Conservation (phyloP, 208 protist species). For the Crithidia fasciculata region DNA sequence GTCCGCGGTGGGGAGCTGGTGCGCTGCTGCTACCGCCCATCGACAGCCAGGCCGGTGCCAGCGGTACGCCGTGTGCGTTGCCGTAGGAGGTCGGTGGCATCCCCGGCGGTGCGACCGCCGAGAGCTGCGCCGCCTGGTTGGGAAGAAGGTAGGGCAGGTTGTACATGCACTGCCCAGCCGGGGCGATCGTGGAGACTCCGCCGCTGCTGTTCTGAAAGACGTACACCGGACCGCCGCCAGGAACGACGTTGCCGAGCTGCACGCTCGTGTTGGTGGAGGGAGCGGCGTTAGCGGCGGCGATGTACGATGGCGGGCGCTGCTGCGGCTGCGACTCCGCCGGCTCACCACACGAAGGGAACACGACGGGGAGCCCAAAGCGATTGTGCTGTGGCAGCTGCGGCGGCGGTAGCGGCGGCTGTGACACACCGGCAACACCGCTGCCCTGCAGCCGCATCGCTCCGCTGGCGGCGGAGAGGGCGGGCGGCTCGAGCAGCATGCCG, state of each 20-base stretch:
- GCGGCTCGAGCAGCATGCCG: background rate
- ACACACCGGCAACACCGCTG: background rate
- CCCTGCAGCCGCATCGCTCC: background rate
- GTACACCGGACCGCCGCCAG: background rate
- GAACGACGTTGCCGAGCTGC: background rate
- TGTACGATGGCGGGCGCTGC: conserved; percentile 2
- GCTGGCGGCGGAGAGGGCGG: too few species aligned
- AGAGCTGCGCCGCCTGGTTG: background rate
- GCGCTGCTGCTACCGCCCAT: background rate
- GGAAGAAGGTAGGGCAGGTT: conserved; percentile 1
- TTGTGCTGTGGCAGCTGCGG: background rate
- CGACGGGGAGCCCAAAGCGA: background rate
- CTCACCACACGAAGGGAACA: background rate
- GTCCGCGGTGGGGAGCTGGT: background rate
- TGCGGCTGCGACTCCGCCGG: background rate
- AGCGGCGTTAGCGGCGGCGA: background rate
- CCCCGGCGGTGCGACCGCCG: background rate
- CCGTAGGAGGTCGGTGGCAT: background rate
- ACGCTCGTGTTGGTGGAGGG: background rate
- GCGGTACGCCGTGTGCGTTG: background rate
- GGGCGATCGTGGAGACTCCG: background rate
- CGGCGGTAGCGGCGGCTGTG: background rate
- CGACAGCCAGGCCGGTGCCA: background rate
- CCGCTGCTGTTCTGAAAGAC: conserved; percentile 6
- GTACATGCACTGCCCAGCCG: conserved; percentile 3